Evolutionary conservation across 2,329 filamentous ascomycete species (phyloP).

Genomic region (Fusarium musae): DNA sequence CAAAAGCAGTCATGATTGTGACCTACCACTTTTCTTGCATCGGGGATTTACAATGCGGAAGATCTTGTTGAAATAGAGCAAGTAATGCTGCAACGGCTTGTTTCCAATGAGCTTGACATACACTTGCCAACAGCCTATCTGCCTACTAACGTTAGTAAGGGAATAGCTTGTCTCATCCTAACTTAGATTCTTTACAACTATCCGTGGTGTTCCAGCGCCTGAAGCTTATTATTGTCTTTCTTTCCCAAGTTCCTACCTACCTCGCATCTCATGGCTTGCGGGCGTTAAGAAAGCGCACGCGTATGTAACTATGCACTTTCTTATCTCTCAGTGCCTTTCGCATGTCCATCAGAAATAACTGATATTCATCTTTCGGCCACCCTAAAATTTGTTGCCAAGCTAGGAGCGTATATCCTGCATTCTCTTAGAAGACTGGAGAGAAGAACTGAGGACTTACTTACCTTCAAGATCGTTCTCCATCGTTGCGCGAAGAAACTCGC

Average conservation of each 20-base stretch:
- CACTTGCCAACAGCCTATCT: background rate
- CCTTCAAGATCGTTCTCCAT: constrained; percentile 27
- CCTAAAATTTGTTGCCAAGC: background rate
- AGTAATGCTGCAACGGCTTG: too few relatives aligned
- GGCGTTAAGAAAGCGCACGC: constrained; percentile 9
- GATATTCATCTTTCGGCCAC: constrained; percentile 11
- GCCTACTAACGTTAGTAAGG: background rate
- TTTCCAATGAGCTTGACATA: too few relatives aligned
- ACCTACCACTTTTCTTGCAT: too few relatives aligned
- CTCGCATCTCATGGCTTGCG: background rate
- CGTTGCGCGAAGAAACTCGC: constrained; percentile 8
- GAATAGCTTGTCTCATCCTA: background rate
- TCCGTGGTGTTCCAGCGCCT: background rate
- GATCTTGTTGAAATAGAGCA: too few relatives aligned
- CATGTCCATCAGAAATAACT: constrained; percentile 3
- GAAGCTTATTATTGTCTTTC: background rate
- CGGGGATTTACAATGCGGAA: too few relatives aligned
- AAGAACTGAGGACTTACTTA: background rate
- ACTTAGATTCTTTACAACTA: background rate
- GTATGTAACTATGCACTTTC: constrained; percentile 9
- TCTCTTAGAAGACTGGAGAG: too few relatives aligned
- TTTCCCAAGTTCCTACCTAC: background rate
- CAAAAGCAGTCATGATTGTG: too few relatives aligned
- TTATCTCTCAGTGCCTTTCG: constrained; percentile 7
- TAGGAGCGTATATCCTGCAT: background rate